Conservation (phyloP, 495 filamentous ascomycete genomes). For the Hapsidospora chrysogenum region DNA sequence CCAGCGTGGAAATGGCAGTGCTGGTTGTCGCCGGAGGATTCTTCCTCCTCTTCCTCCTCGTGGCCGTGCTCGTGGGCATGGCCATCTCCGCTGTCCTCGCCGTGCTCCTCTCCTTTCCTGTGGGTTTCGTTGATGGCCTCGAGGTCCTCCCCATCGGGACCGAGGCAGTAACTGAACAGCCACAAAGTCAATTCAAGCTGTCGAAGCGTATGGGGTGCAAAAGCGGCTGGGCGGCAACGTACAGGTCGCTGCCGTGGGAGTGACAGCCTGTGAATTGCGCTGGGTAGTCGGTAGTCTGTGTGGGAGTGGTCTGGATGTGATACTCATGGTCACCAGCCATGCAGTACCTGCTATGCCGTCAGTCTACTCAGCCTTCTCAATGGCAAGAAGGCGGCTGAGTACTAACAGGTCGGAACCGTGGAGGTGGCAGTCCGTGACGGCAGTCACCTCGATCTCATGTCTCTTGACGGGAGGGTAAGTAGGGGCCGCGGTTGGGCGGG, state of each 20-base stretch:
- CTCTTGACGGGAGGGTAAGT: background rate
- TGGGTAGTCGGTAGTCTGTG: background rate
- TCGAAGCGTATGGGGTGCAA: too few relatives aligned
- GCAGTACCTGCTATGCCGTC: too few relatives aligned
- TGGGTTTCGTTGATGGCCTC: too few relatives aligned
- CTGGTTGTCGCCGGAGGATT: background rate
- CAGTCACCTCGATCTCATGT: background rate
- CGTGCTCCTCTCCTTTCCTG: background rate
- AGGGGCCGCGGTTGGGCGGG: background rate
- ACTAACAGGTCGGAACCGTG: background rate
- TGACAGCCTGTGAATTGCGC: background rate
- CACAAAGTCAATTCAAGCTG: too few relatives aligned
- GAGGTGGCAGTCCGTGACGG: background rate
- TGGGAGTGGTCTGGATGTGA: background rate
- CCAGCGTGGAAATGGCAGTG: background rate
- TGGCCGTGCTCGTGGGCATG: too few relatives aligned
- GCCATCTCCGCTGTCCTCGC: background rate
- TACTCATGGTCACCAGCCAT: background rate
- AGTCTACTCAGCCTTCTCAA: too few relatives aligned
- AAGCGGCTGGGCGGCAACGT: too few relatives aligned
- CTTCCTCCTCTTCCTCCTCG: background rate
- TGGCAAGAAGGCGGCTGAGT: too few relatives aligned
- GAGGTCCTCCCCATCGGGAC: background rate
- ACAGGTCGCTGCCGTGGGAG: background rate
- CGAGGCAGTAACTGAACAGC: background rate